phyloP scores from a whole-genome alignment of 2,329 filamentous ascomycete genomes.

The Hymenoscyphus occultus region DNA sequence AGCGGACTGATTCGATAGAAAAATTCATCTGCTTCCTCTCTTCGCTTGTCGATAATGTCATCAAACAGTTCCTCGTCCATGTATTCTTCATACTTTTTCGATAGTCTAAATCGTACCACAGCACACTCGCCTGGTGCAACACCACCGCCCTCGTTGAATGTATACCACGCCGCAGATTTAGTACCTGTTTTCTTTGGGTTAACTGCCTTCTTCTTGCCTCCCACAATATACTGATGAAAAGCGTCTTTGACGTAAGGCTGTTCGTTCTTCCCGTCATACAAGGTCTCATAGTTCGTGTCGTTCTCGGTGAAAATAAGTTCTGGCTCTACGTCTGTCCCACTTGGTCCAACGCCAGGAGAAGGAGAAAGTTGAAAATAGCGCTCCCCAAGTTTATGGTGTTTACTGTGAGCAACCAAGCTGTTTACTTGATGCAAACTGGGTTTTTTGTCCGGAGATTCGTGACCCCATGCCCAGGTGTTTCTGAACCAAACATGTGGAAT shows the following conservation, averaged over 20 bases:
- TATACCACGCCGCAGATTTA: slow-evolving; percentile 88
- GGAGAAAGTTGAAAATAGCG: slow-evolving; percentile 83
- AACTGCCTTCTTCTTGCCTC: slow-evolving; percentile 73
- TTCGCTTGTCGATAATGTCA: slow-evolving; percentile 80
- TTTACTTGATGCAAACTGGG: slow-evolving; percentile 69
- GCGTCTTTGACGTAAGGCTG: slow-evolving; percentile 90
- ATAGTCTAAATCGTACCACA: slow-evolving; percentile 88
- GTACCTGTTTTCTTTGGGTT: slow-evolving; percentile 81
- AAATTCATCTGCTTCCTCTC: slow-evolving; percentile 92
- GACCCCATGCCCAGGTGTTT: slow-evolving; percentile 95
- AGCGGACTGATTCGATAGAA: slow-evolving; percentile 91
- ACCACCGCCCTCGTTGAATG: slow-evolving; percentile 85
- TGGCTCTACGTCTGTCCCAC: slow-evolving; percentile 80
- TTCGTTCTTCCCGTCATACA: slow-evolving; percentile 77
- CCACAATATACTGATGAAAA: slow-evolving; percentile 84
- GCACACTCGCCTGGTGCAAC: slow-evolving; percentile 89
- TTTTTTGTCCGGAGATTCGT: slow-evolving; percentile 71
- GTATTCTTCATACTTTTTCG: slow-evolving; percentile 70
- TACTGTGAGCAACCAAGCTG: slow-evolving; percentile 70
- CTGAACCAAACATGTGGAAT: slow-evolving; percentile 95
- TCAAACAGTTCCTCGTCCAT: slow-evolving; percentile 93
- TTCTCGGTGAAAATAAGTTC: slow-evolving; percentile 91
- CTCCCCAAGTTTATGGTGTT: slow-evolving; percentile 76
- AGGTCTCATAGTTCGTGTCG: slow-evolving; percentile 77
- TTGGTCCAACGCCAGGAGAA: slow-evolving; percentile 78